Conservation (phyloP, 768 basidiomycete species). For the Xerocomellus chrysenteron region DNA sequence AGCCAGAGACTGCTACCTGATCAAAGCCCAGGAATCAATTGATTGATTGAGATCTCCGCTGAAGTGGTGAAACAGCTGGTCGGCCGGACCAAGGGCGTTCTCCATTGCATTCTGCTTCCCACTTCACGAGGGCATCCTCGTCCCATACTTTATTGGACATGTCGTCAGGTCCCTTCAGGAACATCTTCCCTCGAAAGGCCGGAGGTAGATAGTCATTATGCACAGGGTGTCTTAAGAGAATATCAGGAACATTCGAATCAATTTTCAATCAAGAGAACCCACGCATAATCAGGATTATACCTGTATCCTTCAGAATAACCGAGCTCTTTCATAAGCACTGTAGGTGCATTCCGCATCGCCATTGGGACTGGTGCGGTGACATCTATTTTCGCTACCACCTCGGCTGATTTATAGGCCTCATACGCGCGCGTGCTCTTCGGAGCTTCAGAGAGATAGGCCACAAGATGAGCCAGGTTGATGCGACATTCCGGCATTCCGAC, state of each 20-base stretch:
- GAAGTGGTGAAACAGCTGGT: background rate
- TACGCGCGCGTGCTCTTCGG: conserved; percentile 81
- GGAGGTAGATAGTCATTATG: conserved; percentile 60
- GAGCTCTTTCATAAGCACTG: conserved; percentile 63
- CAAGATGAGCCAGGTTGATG: conserved; percentile 73
- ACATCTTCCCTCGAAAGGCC: conserved; percentile 41
- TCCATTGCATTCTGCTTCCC: conserved; percentile 56
- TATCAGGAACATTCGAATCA: background rate
- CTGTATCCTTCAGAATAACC: conserved; percentile 64
- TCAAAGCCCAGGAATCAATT: background rate
- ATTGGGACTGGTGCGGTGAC: conserved; percentile 63
- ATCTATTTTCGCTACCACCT: conserved; percentile 55
- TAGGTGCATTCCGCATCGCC: conserved; percentile 76
- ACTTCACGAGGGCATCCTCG: conserved; percentile 51
- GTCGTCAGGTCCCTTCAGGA: conserved; percentile 47
- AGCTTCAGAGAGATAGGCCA: conserved; percentile 78
- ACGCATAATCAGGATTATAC: conserved; percentile 62
- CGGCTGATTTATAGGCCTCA: conserved; percentile 71
- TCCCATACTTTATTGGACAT: conserved; percentile 54
- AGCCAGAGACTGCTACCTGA: background rate
- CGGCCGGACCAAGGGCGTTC: conserved; percentile 50
- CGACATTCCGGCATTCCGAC: conserved; percentile 84
- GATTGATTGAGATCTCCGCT: background rate
- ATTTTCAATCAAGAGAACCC: conserved; percentile 18
- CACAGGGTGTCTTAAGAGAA: conserved; percentile 55